phyloP scores from a whole-genome alignment of 2,329 filamentous ascomycete species.

The Penicillium rolfsii region DNA sequence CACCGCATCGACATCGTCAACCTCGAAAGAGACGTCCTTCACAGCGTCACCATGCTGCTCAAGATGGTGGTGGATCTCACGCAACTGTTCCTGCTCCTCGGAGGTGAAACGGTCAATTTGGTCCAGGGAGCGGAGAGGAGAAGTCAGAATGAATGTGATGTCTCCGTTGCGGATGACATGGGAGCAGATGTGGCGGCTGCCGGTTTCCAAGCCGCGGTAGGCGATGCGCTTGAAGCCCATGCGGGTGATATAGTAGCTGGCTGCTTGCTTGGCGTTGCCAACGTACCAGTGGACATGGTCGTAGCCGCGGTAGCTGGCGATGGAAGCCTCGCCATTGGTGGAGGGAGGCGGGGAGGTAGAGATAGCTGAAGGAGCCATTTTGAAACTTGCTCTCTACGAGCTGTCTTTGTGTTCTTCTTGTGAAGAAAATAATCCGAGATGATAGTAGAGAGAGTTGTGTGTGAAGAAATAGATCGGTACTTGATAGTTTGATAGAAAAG shows the following conservation, averaged over 20 bases:
- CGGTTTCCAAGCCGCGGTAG: slow-evolving; percentile 86
- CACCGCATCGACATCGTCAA: slow-evolving; percentile 82
- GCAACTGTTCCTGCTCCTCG: slow-evolving; percentile 67
- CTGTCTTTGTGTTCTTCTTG: not conserved
- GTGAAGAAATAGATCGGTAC: not conserved
- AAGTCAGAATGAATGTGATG: slow-evolving; percentile 49
- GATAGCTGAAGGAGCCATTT: slow-evolving; percentile 40
- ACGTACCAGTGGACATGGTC: slow-evolving; percentile 97
- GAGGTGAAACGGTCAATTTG: slow-evolving; percentile 58
- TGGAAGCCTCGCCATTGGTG: slow-evolving; percentile 22
- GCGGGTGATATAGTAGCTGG: slow-evolving; percentile 81
- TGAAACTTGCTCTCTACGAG: slow-evolving; percentile 12
- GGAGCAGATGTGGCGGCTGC: slow-evolving; percentile 76
- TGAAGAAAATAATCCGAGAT: not conserved
- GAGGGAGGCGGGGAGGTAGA: slow-evolving; percentile 32
- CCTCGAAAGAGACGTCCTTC: slow-evolving; percentile 93
- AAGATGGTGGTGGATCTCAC: slow-evolving; percentile 79
- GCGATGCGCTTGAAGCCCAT: slow-evolving; percentile 85
- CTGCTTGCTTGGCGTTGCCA: slow-evolving; percentile 94
- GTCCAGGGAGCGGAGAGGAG: slow-evolving; percentile 61
- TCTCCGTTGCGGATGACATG: slow-evolving; percentile 64
- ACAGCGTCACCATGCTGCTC: slow-evolving; percentile 90
- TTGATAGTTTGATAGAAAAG: not conserved
- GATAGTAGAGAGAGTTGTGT: not conserved
- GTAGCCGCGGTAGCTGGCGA: slow-evolving; percentile 70